Evolutionary conservation across 495 filamentous ascomycete genomes (phyloP).

Genomic region (Coniosporium apollinis): DNA sequence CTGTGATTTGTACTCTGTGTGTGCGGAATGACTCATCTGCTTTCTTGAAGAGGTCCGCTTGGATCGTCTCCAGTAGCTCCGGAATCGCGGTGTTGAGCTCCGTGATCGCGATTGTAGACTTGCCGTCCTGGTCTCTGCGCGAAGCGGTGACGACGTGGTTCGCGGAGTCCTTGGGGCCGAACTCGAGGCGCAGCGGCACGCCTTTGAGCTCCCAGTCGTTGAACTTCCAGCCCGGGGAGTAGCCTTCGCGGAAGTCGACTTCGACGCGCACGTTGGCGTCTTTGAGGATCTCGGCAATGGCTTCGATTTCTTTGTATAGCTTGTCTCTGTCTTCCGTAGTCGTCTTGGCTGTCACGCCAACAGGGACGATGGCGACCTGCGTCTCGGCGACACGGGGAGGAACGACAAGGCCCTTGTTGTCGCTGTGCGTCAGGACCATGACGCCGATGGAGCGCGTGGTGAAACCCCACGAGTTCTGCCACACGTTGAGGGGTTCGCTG

Average conservation of each 20-base stretch:
- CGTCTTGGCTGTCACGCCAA: constrained; percentile 77
- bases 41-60: constrained; percentile 66
- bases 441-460: constrained; percentile 91
- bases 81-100: constrained; percentile 47
- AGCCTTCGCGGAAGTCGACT: constrained; percentile 64
- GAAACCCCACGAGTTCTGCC: constrained; percentile 98
- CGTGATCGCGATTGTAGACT: constrained; percentile 55
- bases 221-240: constrained; percentile 94
- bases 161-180: constrained; percentile 81
- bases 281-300: constrained; percentile 37
- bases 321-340: constrained; percentile 55
- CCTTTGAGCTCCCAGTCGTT: constrained; percentile 95
- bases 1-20: constrained; percentile 63
- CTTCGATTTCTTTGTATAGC: constrained; percentile 53
- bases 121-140: constrained; percentile 65
- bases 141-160: constrained; percentile 67
- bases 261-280: constrained; percentile 31
- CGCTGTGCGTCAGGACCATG: constrained; percentile 95
- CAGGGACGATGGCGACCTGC: constrained; percentile 81
- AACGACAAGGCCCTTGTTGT: constrained; percentile 84
- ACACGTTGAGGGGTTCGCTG: constrained; percentile 65
- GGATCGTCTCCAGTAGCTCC: constrained; percentile 74
- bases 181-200: constrained; percentile 82
- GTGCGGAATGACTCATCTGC: constrained; percentile 58
- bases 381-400: constrained; percentile 76